Conservation (phyloP, 2,329 filamentous ascomycete species). For the Didymella exigua region DNA sequence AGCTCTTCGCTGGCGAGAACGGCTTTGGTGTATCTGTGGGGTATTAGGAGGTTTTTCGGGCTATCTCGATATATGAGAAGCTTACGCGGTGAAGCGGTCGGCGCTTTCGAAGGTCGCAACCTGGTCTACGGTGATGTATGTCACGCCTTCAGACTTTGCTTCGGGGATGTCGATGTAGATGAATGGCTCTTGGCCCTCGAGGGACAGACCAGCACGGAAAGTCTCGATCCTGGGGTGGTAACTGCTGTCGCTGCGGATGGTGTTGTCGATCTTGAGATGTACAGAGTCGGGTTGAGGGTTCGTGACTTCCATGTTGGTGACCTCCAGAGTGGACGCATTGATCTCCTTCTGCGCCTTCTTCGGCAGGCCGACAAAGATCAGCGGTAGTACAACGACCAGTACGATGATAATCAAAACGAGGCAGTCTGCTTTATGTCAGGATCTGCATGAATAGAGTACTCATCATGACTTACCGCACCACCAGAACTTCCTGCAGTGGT, state of each 20-base stretch:
- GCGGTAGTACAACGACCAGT: slow-evolving; percentile 62
- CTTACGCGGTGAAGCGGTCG: slow-evolving; percentile 52
- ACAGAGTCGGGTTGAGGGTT: slow-evolving; percentile 57
- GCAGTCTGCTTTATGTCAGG: slow-evolving; percentile 43
- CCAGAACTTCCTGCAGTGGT: slow-evolving; percentile 48
- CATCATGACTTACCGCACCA: slow-evolving; percentile 43
- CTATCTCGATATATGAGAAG: background rate
- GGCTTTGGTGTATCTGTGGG: slow-evolving; percentile 51
- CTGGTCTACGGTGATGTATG: slow-evolving; percentile 52
- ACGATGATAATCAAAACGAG: slow-evolving; percentile 58
- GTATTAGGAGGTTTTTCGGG: background rate
- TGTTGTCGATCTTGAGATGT: slow-evolving; percentile 55
- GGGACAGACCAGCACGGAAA: slow-evolving; percentile 59
- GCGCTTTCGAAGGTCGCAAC: slow-evolving; percentile 51
- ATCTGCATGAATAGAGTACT: background rate
- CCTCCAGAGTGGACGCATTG: slow-evolving; percentile 57
- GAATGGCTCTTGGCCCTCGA: slow-evolving; percentile 53
- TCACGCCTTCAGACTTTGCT: slow-evolving; percentile 52
- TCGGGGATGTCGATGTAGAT: slow-evolving; percentile 54
- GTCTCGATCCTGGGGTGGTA: slow-evolving; percentile 61
- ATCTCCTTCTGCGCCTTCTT: slow-evolving; percentile 62
- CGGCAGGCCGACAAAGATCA: slow-evolving; percentile 65
- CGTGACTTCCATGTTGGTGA: slow-evolving; percentile 58
- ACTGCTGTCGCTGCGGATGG: slow-evolving; percentile 55
- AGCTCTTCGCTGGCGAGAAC: slow-evolving; percentile 58